phyloP scores from a whole-genome alignment of 176 grass and related monocot genomes.

The Oryza punctata region DNA sequence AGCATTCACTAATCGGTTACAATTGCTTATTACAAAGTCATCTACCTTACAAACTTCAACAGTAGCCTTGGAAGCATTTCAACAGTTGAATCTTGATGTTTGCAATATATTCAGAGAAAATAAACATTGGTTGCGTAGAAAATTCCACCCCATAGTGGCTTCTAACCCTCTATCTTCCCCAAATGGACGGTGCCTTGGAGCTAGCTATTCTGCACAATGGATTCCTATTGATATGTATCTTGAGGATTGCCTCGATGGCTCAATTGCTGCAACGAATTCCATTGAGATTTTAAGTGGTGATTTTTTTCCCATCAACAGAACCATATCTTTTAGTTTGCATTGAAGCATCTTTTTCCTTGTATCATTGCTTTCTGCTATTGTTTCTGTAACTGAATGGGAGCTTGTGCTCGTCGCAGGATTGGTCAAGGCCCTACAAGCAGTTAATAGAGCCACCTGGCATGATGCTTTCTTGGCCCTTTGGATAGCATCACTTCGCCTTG shows the following conservation, averaged over 20 bases:
- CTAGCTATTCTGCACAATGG: constrained; percentile 72
- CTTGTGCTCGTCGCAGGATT: constrained; percentile 59
- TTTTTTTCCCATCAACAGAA: constrained; percentile 28
- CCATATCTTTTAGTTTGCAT: not conserved
- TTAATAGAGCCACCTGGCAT: constrained; percentile 87
- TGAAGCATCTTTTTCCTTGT: not conserved
- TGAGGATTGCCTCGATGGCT: constrained; percentile 91
- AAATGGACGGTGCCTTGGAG: constrained; percentile 56
- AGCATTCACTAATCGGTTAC: constrained; percentile 60
- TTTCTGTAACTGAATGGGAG: constrained; percentile 26
- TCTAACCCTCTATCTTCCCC: constrained; percentile 52
- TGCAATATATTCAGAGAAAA: constrained; percentile 44
- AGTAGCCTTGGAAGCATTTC: constrained; percentile 61
- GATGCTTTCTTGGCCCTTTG: constrained; percentile 95
- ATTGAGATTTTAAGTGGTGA: constrained; percentile 95
- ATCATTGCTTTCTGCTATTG: not conserved
- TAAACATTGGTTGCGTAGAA: constrained; percentile 52
- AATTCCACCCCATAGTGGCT: constrained; percentile 46
- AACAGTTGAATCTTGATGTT: constrained; percentile 52
- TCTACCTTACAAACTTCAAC: constrained; percentile 63
- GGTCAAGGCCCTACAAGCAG: constrained; percentile 86
- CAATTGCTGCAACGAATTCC: constrained; percentile 83
- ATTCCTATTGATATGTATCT: constrained; percentile 96
- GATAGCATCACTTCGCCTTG: constrained; percentile 88
- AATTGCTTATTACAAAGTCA: constrained; percentile 70